phyloP scores from a whole-genome alignment of 352 stramenopile genomes.

The Pythium plurisporium region DNA sequence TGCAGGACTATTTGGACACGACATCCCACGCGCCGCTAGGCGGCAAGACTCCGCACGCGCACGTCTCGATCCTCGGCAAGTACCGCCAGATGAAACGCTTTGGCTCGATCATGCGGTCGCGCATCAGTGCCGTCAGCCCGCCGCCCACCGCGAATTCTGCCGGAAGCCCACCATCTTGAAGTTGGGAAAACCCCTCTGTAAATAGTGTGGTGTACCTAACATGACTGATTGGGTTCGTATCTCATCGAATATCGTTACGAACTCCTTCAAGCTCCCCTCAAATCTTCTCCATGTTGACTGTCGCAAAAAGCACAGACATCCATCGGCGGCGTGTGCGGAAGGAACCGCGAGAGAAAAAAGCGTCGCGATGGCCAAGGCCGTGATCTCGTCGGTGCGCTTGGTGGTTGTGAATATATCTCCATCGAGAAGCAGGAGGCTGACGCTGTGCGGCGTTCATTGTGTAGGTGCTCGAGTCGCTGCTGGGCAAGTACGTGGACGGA shows the following conservation, averaged over 20 bases:
- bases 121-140: slow-evolving; percentile 1
- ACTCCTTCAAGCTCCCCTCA: not conserved
- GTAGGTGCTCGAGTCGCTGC: slow-evolving; percentile 75
- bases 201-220: not conserved
- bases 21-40: slow-evolving; percentile 10
- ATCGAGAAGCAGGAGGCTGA: too few species aligned
- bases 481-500: slow-evolving; percentile 81
- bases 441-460: too few species aligned
- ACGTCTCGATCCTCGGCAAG: slow-evolving; percentile 41
- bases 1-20: slow-evolving; percentile 59
- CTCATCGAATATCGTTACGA: not conserved
- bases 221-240: not conserved
- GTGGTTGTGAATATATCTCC: too few species aligned
- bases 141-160: not conserved
- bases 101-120: slow-evolving; percentile 46
- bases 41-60: slow-evolving; percentile 11
- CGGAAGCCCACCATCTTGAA: too few species aligned
- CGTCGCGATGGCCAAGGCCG: slow-evolving; percentile 54
- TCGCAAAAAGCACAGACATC: not conserved
- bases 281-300: not conserved
- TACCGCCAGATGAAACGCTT: slow-evolving; percentile 64
- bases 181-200: too few species aligned
- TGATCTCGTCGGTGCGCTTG: slow-evolving; percentile 66
- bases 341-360: not conserved
- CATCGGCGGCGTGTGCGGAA: too few species aligned